Base-by-base conservation (phyloP, 1,284 basidiomycete species). In the Ganoderma resinaceum region DNA sequence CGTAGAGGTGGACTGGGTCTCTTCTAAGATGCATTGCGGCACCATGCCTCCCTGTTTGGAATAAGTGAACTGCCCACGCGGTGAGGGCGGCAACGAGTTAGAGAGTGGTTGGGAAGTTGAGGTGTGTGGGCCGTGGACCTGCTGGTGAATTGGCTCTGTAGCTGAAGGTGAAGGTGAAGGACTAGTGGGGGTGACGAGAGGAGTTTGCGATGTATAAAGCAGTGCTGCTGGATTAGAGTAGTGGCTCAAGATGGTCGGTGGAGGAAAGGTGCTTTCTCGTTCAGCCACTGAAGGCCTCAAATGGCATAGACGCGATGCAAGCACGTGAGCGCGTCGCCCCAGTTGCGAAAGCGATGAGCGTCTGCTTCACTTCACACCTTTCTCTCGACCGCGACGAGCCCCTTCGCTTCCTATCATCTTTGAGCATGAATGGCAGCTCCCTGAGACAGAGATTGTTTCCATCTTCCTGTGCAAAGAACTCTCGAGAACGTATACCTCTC, bases 241-340 rank as follows among this genome's bases (percentile, higher is more conserved):
- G 52, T 60, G 58, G 58, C 58, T 26, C 37, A 60, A 26, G n/a
- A 40, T 35, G 68, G 60, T 29, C 20, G 61, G 55, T 23, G 37
- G 58, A 62, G 65, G 46, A 35, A 65, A 58, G 35, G 37, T 62
- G 38, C 35, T 29, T 52, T 29, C 23, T 26, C 46, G 23, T 38
- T 65, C 61, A 62, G 67, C 67, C 68, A 66, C 67, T 61, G 40
- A 37, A 37, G 6, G 58, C 58, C 37, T 12, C 6, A 60, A 58
- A 38, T 9, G 35, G 35, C 16, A 23, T 52, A 26, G 38, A 60
- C 35, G 58, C 37, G 58, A 38, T 14, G 58, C 14, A 60, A 4
- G 68, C 71, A 72, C 69, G 71, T 72, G 71, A 67, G 42, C 71
- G 71, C 55, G 71, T 70, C 69, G 62, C n/a, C 43, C 20, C 58